phyloP scores from a whole-genome alignment of 495 filamentous ascomycete genomes.

The Daldinia grandis region DNA sequence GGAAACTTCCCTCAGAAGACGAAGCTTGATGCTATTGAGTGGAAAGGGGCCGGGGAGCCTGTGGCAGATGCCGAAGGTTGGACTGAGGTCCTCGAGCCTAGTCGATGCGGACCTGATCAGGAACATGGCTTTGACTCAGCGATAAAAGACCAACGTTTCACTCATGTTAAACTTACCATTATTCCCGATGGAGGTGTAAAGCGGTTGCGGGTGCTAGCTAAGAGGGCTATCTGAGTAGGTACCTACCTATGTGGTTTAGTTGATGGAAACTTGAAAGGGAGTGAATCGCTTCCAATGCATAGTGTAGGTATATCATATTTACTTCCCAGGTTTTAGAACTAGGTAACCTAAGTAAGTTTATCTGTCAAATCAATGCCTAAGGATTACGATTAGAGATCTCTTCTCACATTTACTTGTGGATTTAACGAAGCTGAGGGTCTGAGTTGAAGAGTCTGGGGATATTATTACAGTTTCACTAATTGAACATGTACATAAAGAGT shows the following conservation, averaged over 20 bases:
- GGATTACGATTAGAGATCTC: neutral
- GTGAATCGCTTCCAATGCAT: neutral
- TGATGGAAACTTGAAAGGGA: neutral
- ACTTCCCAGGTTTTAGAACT: too few relatives aligned
- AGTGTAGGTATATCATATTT: neutral
- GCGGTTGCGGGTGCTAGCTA: slow-evolving; percentile 81
- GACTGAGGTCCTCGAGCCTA: slow-evolving; percentile 70
- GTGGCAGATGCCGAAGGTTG: slow-evolving; percentile 70
- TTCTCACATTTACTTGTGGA: neutral
- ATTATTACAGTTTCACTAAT: neutral
- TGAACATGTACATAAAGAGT: neutral
- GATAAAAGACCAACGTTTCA: slow-evolving; percentile 66
- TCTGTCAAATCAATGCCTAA: neutral
- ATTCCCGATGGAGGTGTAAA: slow-evolving; percentile 94
- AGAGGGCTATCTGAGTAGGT: slow-evolving; percentile 61
- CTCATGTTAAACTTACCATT: slow-evolving; percentile 87
- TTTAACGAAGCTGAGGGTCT: neutral
- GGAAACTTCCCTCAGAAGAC: slow-evolving; percentile 89
- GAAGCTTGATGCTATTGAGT: slow-evolving; percentile 71
- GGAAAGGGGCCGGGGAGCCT: slow-evolving; percentile 62
- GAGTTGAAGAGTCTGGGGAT: neutral
- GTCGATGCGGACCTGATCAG: slow-evolving; percentile 78
- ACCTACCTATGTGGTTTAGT: neutral
- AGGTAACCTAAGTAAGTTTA: neutral
- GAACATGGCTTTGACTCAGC: slow-evolving; percentile 75